A percentile compares a stretch with the other conserved stretches of the same genome.
These are phyloP conservation scores for Vigna unguiculata DNA, from an alignment of 306 rosid species.

Conservation along the genomic window DNA sequence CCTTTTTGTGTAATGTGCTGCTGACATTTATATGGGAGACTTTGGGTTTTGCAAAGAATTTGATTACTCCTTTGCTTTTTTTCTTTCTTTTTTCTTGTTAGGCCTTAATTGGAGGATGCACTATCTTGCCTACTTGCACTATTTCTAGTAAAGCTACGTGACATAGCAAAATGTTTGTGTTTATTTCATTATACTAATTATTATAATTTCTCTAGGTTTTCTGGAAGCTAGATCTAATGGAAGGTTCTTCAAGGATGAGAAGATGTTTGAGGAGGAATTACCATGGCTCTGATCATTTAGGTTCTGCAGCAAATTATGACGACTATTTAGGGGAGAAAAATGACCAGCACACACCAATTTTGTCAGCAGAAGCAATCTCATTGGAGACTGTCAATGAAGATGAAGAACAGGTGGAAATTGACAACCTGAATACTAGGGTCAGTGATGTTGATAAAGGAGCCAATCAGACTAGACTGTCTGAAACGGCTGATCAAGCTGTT, in stretches of 20 bases:
- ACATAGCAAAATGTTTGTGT: neutral
- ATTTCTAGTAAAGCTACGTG: constrained; percentile 34
- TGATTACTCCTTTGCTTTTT: constrained; percentile 24
- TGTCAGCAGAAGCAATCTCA: constrained; percentile 82
- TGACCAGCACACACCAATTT: constrained; percentile 66
- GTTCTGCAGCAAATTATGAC: constrained; percentile 82
- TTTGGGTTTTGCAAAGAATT: constrained; percentile 45
- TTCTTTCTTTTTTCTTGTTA: constrained; percentile 11
- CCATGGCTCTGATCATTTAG: constrained; percentile 88
- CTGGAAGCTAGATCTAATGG: constrained; percentile 98
- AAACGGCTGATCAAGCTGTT: constrained; percentile 58
- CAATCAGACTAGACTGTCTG: constrained; percentile 58
- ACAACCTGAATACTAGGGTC: constrained; percentile 57
- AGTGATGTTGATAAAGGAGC: constrained; percentile 56
- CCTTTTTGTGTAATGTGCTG: constrained; percentile 22
- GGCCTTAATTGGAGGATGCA: constrained; percentile 24
- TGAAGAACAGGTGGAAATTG: constrained; percentile 72
- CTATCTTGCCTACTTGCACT: constrained; percentile 19
- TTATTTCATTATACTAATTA: constrained; percentile 33
- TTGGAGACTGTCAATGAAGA: constrained; percentile 72
- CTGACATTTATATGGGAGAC: constrained; percentile 9
- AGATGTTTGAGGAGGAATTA: constrained; percentile 84
- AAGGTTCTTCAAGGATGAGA: constrained; percentile 95
- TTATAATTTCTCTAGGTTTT: constrained; percentile 68
- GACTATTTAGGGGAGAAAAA: constrained; percentile 55